These are phyloP conservation scores for Populus euphratica DNA, from an alignment of 345 rosid genomes.

Conservation along the genomic window DNA sequence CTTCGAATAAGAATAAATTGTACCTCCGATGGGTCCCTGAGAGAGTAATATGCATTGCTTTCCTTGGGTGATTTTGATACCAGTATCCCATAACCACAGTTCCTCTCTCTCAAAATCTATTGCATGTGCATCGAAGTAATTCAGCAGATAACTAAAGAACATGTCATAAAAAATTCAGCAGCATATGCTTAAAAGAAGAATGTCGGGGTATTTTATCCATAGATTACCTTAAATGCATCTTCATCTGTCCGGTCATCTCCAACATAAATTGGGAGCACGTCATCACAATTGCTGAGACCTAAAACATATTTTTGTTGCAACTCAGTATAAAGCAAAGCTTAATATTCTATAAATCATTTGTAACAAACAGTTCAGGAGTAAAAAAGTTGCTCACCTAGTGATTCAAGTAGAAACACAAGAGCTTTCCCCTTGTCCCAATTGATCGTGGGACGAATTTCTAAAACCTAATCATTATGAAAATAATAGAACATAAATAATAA, in stretches of 20 bases:
- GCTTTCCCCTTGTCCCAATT: slow-evolving; percentile 99
- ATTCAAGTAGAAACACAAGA: slow-evolving; percentile 79
- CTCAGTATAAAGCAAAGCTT: not conserved
- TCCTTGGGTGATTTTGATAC: slow-evolving; percentile 82
- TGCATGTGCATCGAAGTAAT: slow-evolving; percentile 4
- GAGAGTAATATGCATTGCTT: slow-evolving; percentile 75
- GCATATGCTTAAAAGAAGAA: not conserved
- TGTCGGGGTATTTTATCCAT: not conserved
- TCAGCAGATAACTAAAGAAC: not conserved
- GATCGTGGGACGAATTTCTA: slow-evolving; percentile 87
- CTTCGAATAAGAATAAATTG: not conserved
- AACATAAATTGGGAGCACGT: slow-evolving; percentile 88
- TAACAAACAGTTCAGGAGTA: not conserved
- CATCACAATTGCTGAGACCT: slow-evolving; percentile 67
- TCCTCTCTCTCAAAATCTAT: slow-evolving; percentile 76
- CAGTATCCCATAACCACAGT: slow-evolving; percentile 70
- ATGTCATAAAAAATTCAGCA: not conserved
- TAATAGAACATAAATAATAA: not conserved
- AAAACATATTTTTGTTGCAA: not conserved
- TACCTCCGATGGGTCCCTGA: slow-evolving; percentile 87
- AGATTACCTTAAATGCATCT: slow-evolving; percentile 84
- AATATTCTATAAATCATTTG: not conserved
- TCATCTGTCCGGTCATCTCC: slow-evolving; percentile 97
- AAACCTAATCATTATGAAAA: slow-evolving; percentile 49
- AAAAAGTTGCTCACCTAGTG: slow-evolving; percentile 55